Evolutionary conservation across 106 monocot species (phyloP).

Genomic region (Acorus gramineus): DNA sequence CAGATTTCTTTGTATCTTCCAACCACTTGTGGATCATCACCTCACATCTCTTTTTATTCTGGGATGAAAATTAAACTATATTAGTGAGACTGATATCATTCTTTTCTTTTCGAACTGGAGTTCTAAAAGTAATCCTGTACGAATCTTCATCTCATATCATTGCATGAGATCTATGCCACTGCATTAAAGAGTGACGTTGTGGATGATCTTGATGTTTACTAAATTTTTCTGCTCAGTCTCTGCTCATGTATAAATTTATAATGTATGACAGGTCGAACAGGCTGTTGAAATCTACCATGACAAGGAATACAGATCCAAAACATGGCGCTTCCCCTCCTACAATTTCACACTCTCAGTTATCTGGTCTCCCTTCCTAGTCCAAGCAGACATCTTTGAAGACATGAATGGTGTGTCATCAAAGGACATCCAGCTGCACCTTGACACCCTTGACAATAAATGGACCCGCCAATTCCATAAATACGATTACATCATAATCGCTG

Average conservation of each 20-base stretch:
- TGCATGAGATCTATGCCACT: too few relatives aligned
- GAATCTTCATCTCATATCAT: too few relatives aligned
- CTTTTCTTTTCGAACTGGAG: too few relatives aligned
- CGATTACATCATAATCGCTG: constrained; percentile 35
- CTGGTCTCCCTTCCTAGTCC: constrained; percentile 50
- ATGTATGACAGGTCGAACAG: constrained; percentile 25
- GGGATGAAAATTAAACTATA: too few relatives aligned
- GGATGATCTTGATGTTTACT: background rate
- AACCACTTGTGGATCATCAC: too few relatives aligned
- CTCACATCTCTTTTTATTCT: too few relatives aligned
- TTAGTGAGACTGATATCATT: too few relatives aligned
- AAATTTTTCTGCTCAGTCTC: background rate
- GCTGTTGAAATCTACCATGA: constrained; percentile 33
- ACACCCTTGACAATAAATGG: constrained; percentile 43
- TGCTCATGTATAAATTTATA: background rate
- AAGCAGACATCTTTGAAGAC: constrained; percentile 27
- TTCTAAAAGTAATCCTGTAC: too few relatives aligned
- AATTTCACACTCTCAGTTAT: constrained; percentile 41
- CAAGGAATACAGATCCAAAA: constrained; percentile 19
- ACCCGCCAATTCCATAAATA: constrained; percentile 17
- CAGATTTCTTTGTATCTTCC: too few relatives aligned
- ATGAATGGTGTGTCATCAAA: constrained; percentile 9
- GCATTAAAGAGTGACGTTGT: too few relatives aligned
- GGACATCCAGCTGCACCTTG: constrained; percentile 22
- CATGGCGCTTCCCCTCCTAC: constrained; percentile 35